Percentiles rank a stretch among this genome's conserved stretches.
phyloP scores from a whole-genome alignment of 169 alveolate species.

The Cryptosporidium felis region DNA sequence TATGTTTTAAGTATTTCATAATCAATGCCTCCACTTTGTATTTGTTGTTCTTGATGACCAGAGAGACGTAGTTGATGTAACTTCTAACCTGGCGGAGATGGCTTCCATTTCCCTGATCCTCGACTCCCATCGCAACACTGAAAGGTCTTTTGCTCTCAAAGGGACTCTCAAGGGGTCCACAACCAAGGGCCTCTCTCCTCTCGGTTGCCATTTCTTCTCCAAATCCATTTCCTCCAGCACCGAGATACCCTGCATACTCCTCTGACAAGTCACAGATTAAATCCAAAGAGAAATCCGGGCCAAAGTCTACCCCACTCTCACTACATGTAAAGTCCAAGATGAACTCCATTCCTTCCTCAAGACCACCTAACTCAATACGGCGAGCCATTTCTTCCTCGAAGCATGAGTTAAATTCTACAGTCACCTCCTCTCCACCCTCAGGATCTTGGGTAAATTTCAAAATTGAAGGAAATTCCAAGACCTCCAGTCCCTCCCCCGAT shows the following conservation, averaged over 20 bases:
- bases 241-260: too few relatives aligned
- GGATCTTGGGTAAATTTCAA: neutral
- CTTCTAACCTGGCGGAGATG: too few relatives aligned
- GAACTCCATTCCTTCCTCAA: neutral
- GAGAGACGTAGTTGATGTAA: neutral
- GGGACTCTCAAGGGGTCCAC: too few relatives aligned
- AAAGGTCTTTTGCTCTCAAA: too few relatives aligned
- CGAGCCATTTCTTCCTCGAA: neutral
- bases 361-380: neutral
- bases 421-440: neutral
- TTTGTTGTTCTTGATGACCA: constrained; percentile 8
- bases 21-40: constrained; percentile 45
- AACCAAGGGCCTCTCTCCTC: neutral
- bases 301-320: neutral
- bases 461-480: constrained; percentile 4
- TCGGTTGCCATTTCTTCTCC: neutral
- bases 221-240: too few relatives aligned
- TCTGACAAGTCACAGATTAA: neutral
- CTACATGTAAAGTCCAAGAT: neutral
- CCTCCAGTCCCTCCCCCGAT: neutral
- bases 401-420: neutral
- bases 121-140: too few relatives aligned
- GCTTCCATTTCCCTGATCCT: too few relatives aligned
- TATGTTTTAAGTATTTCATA: constrained; percentile 21
- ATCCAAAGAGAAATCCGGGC: constrained; percentile 2